These are phyloP conservation scores for Takakia lepidozioides DNA, from an alignment of 225 moss, liverwort and hornwort genomes.

Conservation along the genomic window DNA sequence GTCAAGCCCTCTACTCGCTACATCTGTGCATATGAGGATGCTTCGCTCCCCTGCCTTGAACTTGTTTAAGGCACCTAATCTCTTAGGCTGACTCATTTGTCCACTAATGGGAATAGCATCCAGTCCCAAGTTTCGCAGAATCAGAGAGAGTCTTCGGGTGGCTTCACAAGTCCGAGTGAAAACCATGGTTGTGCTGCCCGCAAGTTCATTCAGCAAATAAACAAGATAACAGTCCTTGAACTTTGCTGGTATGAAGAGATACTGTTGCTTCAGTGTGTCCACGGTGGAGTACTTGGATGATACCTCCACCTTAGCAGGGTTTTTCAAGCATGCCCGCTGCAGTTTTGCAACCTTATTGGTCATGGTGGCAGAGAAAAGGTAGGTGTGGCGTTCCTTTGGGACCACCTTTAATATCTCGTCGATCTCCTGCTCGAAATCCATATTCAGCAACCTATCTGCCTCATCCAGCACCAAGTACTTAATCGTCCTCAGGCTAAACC, in stretches of 20 bases:
- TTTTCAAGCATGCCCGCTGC: slow-evolving; percentile 79
- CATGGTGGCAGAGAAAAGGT: slow-evolving; percentile 91
- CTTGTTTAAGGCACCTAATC: slow-evolving; percentile 79
- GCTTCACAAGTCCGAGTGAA: slow-evolving; percentile 93
- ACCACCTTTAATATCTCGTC: slow-evolving; percentile 85
- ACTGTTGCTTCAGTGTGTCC: slow-evolving; percentile 88
- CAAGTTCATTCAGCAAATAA: slow-evolving; percentile 66
- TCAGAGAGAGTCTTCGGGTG: slow-evolving; percentile 69
- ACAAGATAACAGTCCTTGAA: slow-evolving; percentile 86
- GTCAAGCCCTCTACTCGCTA: slow-evolving; percentile 92
- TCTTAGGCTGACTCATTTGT: slow-evolving; percentile 92
- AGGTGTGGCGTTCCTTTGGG: slow-evolving; percentile 76
- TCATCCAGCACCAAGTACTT: slow-evolving; percentile 91
- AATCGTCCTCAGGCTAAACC: slow-evolving; percentile 82
- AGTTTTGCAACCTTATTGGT: slow-evolving; percentile 92
- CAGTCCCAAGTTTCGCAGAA: slow-evolving; percentile 71
- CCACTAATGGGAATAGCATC: slow-evolving; percentile 95
- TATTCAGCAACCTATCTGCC: slow-evolving; percentile 79
- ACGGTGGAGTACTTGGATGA: slow-evolving; percentile 87
- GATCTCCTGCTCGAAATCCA: slow-evolving; percentile 94
- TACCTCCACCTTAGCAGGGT: slow-evolving; percentile 87
- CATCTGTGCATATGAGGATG: slow-evolving; percentile 88
- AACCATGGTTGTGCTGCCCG: slow-evolving; percentile 83
- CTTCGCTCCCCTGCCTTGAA: slow-evolving; percentile 92
- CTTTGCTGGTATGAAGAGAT: slow-evolving; percentile 80